Evolutionary conservation across 352 stramenopile genomes (phyloP).

Genomic region (Plasmopara muralis): DNA sequence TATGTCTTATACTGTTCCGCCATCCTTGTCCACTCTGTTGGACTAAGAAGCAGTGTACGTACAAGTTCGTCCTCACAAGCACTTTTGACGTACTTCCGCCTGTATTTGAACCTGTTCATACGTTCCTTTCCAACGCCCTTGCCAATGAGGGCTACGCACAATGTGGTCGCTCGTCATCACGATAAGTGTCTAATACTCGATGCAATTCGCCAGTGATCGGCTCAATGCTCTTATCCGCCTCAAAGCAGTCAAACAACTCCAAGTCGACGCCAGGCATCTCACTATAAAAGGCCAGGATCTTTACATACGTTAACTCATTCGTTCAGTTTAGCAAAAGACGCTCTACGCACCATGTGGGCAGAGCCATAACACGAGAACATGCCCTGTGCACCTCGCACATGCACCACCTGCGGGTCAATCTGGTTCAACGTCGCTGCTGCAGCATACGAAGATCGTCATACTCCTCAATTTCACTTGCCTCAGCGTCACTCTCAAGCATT

Average conservation of each 20-base stretch:
- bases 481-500: not conserved
- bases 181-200: slow-evolving; percentile 53
- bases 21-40: not conserved
- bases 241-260: slow-evolving; percentile 73
- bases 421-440: slow-evolving; percentile 74
- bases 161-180: slow-evolving; percentile 20
- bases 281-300: slow-evolving; percentile 86
- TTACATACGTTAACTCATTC: not conserved
- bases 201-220: slow-evolving; percentile 64
- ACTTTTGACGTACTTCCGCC: too few species aligned
- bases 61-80: not conserved
- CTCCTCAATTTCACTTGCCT: not conserved
- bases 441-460: slow-evolving; percentile 1
- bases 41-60: not conserved
- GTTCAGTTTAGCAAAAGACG: not conserved
- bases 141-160: slow-evolving; percentile 9
- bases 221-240: slow-evolving; percentile 73
- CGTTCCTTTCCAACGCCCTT: not conserved
- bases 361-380: slow-evolving; percentile 85
- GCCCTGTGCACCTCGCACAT: slow-evolving; percentile 72
- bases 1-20: slow-evolving; percentile 24
- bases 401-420: slow-evolving; percentile 74
- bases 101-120: too few species aligned
- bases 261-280: slow-evolving; percentile 70
- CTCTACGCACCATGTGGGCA: slow-evolving; percentile 51